Evolutionary conservation across 345 rosid genomes (phyloP).

Genomic region (Salix koriyanagi): DNA sequence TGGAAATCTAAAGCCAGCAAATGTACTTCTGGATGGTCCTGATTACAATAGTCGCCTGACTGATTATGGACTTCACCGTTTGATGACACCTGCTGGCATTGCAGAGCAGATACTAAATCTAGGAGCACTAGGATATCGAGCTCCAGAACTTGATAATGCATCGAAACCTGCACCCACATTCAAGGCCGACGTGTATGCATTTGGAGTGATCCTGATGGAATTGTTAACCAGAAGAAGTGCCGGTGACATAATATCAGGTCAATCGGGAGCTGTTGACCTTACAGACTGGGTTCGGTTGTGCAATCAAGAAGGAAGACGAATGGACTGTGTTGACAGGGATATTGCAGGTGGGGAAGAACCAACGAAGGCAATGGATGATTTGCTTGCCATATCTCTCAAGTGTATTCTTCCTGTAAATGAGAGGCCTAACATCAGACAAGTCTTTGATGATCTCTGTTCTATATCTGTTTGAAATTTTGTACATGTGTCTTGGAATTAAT

Average conservation of each 20-base stretch:
- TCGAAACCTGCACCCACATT: slow-evolving; percentile 63
- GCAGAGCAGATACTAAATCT: slow-evolving; percentile 82
- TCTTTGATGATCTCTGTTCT: slow-evolving; percentile 59
- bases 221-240: slow-evolving; percentile 85
- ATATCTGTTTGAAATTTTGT: slow-evolving; percentile 67
- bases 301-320: slow-evolving; percentile 79
- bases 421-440: slow-evolving; percentile 93
- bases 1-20: slow-evolving; percentile 85
- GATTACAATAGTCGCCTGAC: slow-evolving; percentile 49
- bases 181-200: slow-evolving; percentile 77
- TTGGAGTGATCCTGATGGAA: slow-evolving; percentile 92
- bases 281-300: slow-evolving; percentile 84
- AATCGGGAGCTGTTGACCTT: slow-evolving; percentile 86
- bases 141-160: slow-evolving; percentile 73
- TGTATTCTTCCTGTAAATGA: slow-evolving; percentile 81
- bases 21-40: slow-evolving; percentile 61
- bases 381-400: slow-evolving; percentile 69
- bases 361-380: slow-evolving; percentile 78
- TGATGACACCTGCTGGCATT: slow-evolving; percentile 77
- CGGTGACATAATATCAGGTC: slow-evolving; percentile 90
- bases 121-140: slow-evolving; percentile 91
- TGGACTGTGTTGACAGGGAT: slow-evolving; percentile 91
- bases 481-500: slow-evolving; percentile 55
- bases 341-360: slow-evolving; percentile 78
- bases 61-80: slow-evolving; percentile 79